These are phyloP conservation scores for Thalia dealbata DNA, from an alignment of 176 grass and related monocot genomes.

Conservation along the genomic window DNA sequence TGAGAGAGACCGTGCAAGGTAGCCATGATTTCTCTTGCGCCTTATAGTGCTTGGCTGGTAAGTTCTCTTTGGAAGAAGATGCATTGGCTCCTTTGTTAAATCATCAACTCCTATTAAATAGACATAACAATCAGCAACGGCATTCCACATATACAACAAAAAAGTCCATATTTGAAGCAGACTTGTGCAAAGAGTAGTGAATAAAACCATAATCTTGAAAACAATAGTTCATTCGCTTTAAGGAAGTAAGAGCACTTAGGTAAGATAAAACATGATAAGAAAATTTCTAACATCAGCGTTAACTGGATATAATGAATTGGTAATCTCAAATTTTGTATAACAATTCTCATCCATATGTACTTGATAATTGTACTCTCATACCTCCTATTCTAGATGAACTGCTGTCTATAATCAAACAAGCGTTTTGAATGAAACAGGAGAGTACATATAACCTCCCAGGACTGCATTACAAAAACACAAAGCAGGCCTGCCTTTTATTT, in stretches of 20 bases:
- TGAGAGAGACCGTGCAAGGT: constrained; percentile 10
- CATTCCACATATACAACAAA: neutral
- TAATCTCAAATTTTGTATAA: too few relatives aligned
- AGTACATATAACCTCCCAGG: neutral
- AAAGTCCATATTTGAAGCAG: neutral
- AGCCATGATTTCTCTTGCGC: constrained; percentile 16
- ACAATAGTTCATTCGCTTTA: neutral
- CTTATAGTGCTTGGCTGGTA: constrained; percentile 8
- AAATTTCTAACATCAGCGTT: too few relatives aligned
- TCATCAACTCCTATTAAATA: constrained; percentile 12
- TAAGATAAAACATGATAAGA: too few relatives aligned
- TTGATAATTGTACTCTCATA: neutral
- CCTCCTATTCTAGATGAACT: neutral
- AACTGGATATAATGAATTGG: too few relatives aligned
- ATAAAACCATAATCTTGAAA: neutral
- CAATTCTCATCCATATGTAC: neutral
- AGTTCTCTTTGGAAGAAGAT: constrained; percentile 19
- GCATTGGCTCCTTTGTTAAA: constrained; percentile 1
- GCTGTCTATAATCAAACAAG: neutral
- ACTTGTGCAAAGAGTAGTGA: neutral
- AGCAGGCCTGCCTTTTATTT: too few relatives aligned
- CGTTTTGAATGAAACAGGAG: neutral
- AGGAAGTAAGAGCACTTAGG: neutral
- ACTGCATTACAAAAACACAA: too few relatives aligned
- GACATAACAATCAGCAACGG: neutral